Percentiles rank a stretch among this genome's conserved stretches.
Conservation (phyloP, 306 rosid genomes). For the Comarum palustre region DNA sequence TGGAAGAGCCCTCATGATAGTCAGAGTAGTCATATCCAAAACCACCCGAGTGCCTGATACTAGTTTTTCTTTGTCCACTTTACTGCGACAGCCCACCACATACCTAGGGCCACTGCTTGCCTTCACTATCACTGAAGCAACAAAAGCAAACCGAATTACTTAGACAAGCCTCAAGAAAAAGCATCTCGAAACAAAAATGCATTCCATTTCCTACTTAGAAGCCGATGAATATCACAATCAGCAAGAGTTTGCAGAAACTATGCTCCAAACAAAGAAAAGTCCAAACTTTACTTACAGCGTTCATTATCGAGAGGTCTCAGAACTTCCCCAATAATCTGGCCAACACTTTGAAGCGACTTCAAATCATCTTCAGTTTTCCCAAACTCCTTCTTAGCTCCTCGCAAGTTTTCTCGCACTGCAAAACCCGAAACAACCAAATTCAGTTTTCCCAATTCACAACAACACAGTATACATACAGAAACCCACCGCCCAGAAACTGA, state of each 20-base stretch:
- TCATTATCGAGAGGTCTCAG: slow-evolving; percentile 94
- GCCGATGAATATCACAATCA: not conserved
- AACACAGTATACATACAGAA: not conserved
- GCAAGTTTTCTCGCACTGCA: slow-evolving; percentile 79
- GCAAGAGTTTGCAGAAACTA: not conserved
- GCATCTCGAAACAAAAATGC: not conserved
- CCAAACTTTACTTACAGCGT: slow-evolving; percentile 47
- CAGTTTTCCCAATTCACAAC: not conserved
- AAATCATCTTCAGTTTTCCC: slow-evolving; percentile 96
- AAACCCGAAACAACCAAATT: slow-evolving; percentile 5
- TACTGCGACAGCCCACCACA: slow-evolving; percentile 92
- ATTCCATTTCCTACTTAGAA: not conserved
- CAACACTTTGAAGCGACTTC: slow-evolving; percentile 96
- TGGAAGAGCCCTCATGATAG: slow-evolving; percentile 95
- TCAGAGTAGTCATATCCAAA: slow-evolving; percentile 91
- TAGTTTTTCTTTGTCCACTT: slow-evolving; percentile 85
- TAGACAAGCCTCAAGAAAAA: not conserved
- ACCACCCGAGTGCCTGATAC: slow-evolving; percentile 89
- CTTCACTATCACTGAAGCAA: slow-evolving; percentile 80
- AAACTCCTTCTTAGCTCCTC: slow-evolving; percentile 77
- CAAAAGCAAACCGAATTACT: slow-evolving; percentile 17
- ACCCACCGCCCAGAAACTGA: not conserved
- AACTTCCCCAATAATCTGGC: slow-evolving; percentile 94
- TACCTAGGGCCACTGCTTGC: slow-evolving; percentile 94
- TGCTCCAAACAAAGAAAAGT: not conserved